These are phyloP conservation scores for Melocanna baccifera DNA, from an alignment of 176 grass and related monocot species.

Conservation along the genomic window DNA sequence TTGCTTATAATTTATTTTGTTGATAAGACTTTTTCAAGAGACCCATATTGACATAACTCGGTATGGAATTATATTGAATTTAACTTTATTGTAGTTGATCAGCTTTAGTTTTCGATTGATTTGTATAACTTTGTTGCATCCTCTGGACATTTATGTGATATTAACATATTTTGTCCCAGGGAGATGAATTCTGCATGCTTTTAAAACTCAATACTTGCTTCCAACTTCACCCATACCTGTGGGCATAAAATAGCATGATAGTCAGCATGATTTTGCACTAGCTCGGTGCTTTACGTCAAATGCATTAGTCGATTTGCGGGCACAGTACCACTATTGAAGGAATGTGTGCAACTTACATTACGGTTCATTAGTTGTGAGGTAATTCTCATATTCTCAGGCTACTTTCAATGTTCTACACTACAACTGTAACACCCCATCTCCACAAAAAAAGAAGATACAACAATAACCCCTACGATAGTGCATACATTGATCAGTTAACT, in stretches of 20 bases:
- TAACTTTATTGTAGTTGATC: not conserved
- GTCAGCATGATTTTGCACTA: not conserved
- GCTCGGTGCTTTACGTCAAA: constrained; percentile 8
- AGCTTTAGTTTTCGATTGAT: not conserved
- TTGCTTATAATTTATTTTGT: not conserved
- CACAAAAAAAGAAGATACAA: not conserved
- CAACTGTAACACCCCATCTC: not conserved
- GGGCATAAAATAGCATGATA: not conserved
- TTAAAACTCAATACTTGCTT: not conserved
- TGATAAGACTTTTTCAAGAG: not conserved
- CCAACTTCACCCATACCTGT: not conserved
- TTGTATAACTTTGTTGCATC: not conserved
- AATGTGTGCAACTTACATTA: constrained; percentile 94
- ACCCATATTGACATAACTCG: not conserved
- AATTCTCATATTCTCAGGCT: constrained; percentile 41
- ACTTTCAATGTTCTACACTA: constrained; percentile 21
- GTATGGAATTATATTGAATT: not conserved
- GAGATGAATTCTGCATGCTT: constrained; percentile 3
- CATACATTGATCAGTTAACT: too few species aligned
- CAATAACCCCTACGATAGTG: too few species aligned
- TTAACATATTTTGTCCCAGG: not conserved
- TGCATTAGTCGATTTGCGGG: constrained; percentile 47
- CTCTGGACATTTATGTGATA: not conserved
- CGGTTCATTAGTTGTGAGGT: constrained; percentile 99
- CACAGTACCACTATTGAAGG: constrained; percentile 93